Evolutionary conservation across 176 grass and related monocot genomes (phyloP).

Genomic region (Bromus sterilis): DNA sequence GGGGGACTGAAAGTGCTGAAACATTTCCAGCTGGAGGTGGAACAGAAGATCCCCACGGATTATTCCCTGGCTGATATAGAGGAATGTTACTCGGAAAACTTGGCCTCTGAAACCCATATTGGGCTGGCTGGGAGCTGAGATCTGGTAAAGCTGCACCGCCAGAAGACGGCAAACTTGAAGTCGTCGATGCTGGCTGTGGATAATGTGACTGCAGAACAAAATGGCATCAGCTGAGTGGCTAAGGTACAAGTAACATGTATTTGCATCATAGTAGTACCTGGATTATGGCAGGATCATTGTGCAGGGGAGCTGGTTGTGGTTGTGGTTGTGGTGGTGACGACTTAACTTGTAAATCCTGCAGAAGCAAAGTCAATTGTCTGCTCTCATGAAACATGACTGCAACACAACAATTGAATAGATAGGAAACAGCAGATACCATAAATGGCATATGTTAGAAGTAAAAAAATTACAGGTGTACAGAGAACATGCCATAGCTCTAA

Average conservation of each 20-base stretch:
- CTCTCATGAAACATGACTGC: not conserved
- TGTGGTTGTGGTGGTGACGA: constrained; percentile 38
- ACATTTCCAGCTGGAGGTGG: constrained; percentile 36
- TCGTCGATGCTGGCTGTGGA: constrained; percentile 43
- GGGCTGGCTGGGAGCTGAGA: constrained; percentile 54
- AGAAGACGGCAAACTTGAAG: constrained; percentile 55
- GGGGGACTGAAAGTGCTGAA: constrained; percentile 40
- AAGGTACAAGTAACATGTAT: not conserved
- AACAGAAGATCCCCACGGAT: constrained; percentile 47
- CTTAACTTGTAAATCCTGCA: constrained; percentile 86
- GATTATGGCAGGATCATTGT: constrained; percentile 88
- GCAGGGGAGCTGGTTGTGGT: constrained; percentile 40
- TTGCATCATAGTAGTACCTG: constrained; percentile 37
- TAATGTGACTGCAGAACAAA: constrained; percentile 60
- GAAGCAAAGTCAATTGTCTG: constrained; percentile 1
- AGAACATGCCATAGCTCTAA: not conserved
- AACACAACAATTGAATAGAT: not conserved
- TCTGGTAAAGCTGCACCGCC: constrained; percentile 51
- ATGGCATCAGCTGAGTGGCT: not conserved
- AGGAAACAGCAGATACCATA: not conserved
- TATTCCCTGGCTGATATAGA: constrained; percentile 54
- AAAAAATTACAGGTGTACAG: not conserved
- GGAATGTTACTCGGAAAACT: constrained; percentile 53
- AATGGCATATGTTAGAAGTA: not conserved
- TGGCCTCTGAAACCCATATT: constrained; percentile 59